These are phyloP conservation scores for Lactifluus volemus DNA, from an alignment of 768 basidiomycete genomes.

Conservation along the genomic window DNA sequence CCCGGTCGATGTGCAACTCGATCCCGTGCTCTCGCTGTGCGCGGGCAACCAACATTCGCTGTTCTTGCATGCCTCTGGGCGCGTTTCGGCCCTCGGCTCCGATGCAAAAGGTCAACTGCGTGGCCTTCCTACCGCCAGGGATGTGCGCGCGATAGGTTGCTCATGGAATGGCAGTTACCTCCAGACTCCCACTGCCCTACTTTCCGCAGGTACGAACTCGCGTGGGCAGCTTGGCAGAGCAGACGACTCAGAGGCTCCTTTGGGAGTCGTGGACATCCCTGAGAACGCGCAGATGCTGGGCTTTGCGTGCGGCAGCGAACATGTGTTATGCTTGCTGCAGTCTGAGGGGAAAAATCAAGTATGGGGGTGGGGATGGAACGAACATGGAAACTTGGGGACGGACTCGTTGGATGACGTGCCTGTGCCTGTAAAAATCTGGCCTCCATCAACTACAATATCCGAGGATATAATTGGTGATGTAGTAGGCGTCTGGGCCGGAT, in stretches of 20 bases:
- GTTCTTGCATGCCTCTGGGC: constrained; percentile 37
- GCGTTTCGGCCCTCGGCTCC: constrained; percentile 51
- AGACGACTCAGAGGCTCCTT: neutral
- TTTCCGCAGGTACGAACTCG: constrained; percentile 44
- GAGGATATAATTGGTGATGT: neutral
- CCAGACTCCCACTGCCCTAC: constrained; percentile 25
- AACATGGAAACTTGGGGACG: constrained; percentile 87
- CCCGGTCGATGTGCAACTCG: constrained; percentile 8
- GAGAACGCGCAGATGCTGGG: constrained; percentile 19
- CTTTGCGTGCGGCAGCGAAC: constrained; percentile 69
- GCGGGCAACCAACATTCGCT: constrained; percentile 50
- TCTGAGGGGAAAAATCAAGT: constrained; percentile 27
- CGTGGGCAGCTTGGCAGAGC: constrained; percentile 60
- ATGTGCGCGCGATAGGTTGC: constrained; percentile 37
- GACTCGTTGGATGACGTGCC: constrained; percentile 48
- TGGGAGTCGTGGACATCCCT: constrained; percentile 28
- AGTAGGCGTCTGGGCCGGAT: constrained; percentile 38
- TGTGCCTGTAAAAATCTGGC: constrained; percentile 48
- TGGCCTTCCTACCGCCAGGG: constrained; percentile 24
- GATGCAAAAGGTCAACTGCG: constrained; percentile 61
- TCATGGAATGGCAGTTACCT: constrained; percentile 80
- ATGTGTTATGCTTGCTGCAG: constrained; percentile 42
- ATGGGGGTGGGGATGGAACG: constrained; percentile 97
- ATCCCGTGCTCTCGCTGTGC: constrained; percentile 26
- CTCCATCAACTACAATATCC: constrained; percentile 21